Base-by-base conservation (phyloP, 1,139 yeast species). In the Pichia cactophila region DNA sequence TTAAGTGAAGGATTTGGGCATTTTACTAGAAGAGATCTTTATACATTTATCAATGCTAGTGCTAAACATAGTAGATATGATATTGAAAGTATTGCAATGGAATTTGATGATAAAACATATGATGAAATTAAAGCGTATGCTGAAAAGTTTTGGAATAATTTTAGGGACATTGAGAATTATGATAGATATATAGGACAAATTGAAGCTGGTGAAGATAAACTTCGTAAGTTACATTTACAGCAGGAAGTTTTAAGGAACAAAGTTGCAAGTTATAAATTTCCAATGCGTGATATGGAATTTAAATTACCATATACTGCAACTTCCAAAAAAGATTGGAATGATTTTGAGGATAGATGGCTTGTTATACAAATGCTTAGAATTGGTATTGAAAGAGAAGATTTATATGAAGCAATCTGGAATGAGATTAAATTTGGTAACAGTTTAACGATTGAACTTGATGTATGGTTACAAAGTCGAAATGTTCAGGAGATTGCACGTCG, bases 21-120 rank as follows among this genome's bases (percentile, higher is more conserved):
- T 58, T 84, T 90, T 89, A 78, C 80, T 53, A 74, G 89, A 65
- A 71, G 83, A 53, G 94, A 85, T 54, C 85, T 85, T 61, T 78
- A 77, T 52, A 82, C 80, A 53, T 84, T 83, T 58, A 77, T 85
- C 43, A 72, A 74, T 48, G 69, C 78, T 33, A 74, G 77, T 59
- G 76, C 80, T 23, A 84, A 82, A 63, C 77, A 82, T 59, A 92
- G 95, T 3, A 73, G 92, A 54, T 79, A 83, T 53, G 74, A 84
- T 10, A 70, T 83, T 44, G 69, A 71, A 36, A 73, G 78, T 5
- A 84, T 85, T 48, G 76, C 87, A 0, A 59, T 71, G 37, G 92
- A 85, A 58, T 75, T 85, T 58, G 83, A 76, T 45, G 82, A 75
- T 26, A 85, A 85, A 61, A 72, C 85, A 0, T 61, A 69, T n/a